These are phyloP conservation scores for Fibroporia radiculosa DNA, from an alignment of 768 basidiomycete genomes.

Conservation along the genomic window DNA sequence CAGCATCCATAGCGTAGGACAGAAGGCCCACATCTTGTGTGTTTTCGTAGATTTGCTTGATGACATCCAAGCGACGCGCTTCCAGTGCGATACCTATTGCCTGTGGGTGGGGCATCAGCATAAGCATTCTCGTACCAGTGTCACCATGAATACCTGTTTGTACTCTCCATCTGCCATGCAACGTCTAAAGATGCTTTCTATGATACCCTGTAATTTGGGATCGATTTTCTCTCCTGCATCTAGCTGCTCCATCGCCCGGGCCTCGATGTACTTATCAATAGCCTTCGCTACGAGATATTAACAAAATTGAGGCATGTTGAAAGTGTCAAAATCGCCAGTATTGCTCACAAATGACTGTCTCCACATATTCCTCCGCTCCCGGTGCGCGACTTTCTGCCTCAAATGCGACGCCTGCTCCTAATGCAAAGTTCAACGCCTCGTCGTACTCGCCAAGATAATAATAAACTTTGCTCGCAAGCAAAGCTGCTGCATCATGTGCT, in stretches of 20 bases:
- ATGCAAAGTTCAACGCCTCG: conserved; percentile 91
- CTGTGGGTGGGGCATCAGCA: too few species aligned
- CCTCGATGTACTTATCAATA: conserved; percentile 85
- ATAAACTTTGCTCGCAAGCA: conserved; percentile 97
- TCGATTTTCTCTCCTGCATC: conserved; percentile 61
- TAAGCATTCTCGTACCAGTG: too few species aligned
- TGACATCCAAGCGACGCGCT: conserved; percentile 79
- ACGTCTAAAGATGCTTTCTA: conserved; percentile 81
- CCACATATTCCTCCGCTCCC: conserved; percentile 80
- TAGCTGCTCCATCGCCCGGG: conserved; percentile 54
- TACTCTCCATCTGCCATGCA: conserved; percentile 87
- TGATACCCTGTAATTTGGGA: conserved; percentile 69
- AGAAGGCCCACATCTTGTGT: conserved; percentile 74
- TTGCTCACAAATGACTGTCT: conserved; percentile 87
- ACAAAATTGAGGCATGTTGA: not conserved
- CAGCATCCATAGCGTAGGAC: conserved; percentile 88
- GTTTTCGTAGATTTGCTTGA: conserved; percentile 66
- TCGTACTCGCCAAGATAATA: conserved; percentile 95
- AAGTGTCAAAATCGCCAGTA: not conserved
- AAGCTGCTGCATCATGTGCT: conserved; percentile 76
- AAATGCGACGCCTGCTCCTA: conserved; percentile 84
- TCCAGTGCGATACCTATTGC: conserved; percentile 95
- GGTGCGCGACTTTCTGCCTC: conserved; percentile 57
- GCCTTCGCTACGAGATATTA: conserved; percentile 63
- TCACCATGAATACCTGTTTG: conserved; percentile 58